Percentiles rank a stretch among this genome's conserved stretches.
These are phyloP conservation scores for Funneliformis mosseae DNA, from an alignment of 192 early-diverging fungal genomes.

Conservation along the genomic window DNA sequence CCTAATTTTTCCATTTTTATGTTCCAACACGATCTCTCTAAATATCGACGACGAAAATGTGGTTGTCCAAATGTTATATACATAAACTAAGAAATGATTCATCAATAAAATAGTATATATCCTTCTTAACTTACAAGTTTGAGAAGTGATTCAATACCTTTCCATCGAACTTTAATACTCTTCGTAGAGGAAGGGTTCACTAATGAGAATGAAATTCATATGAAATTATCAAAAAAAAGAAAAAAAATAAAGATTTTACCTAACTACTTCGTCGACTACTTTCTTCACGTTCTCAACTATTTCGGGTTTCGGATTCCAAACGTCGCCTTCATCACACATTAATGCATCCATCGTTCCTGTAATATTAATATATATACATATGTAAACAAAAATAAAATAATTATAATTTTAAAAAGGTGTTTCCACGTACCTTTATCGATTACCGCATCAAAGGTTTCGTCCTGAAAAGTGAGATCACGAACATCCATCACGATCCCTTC, in stretches of 20 bases:
- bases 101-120: background rate
- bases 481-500: slow-evolving; percentile 79
- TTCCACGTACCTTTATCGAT: slow-evolving; percentile 77
- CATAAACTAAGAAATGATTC: slow-evolving; percentile 56
- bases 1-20: slow-evolving; percentile 64
- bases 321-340: slow-evolving; percentile 83
- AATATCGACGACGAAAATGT: slow-evolving; percentile 79
- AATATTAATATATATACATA: background rate
- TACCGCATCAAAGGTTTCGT: slow-evolving; percentile 67
- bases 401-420: background rate
- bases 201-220: background rate
- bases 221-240: background rate
- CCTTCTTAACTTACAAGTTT: background rate
- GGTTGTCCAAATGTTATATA: slow-evolving; percentile 93
- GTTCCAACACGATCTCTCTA: slow-evolving; percentile 67
- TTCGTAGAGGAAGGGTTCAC: background rate
- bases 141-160: slow-evolving; percentile 22
- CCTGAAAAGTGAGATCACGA: slow-evolving; percentile 61
- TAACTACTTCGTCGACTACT: slow-evolving; percentile 78
- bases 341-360: slow-evolving; percentile 83
- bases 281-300: slow-evolving; percentile 62
- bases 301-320: slow-evolving; percentile 82
- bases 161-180: slow-evolving; percentile 73
- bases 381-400: background rate
- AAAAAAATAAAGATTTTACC: background rate